These are phyloP conservation scores for Chytriomyces hyalinus DNA, from an alignment of 192 early-diverging fungal genomes.

Conservation along the genomic window DNA sequence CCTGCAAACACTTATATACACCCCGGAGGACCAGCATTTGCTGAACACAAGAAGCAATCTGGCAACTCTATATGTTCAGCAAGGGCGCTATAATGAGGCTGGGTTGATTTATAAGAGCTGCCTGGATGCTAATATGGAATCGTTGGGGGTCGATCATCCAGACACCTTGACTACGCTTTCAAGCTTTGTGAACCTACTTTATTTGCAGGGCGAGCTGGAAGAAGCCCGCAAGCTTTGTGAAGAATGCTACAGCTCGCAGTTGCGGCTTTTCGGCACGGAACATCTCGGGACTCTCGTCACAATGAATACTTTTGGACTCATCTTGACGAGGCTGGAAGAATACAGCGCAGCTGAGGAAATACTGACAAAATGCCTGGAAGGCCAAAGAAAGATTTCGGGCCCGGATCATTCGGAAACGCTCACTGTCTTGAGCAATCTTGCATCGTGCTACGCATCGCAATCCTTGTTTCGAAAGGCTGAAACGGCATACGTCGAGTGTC, in stretches of 20 bases:
- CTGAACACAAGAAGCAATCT: background rate
- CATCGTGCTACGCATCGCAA: background rate
- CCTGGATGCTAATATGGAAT: constrained; percentile 12
- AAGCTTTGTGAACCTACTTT: background rate
- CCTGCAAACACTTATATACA: background rate
- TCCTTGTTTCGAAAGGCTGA: constrained; percentile 1
- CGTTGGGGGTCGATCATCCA: background rate
- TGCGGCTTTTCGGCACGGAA: background rate
- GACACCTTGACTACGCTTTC: background rate
- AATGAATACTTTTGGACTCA: background rate
- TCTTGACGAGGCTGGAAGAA: background rate
- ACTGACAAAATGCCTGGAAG: constrained; percentile 27
- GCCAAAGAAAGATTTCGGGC: constrained; percentile 2
- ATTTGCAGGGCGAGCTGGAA: background rate
- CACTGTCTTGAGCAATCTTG: constrained; percentile 12
- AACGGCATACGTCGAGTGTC: background rate
- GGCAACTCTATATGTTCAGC: constrained; percentile 2
- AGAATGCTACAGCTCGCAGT: background rate
- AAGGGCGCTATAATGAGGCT: constrained; percentile 34
- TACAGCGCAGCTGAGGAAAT: constrained; percentile 22
- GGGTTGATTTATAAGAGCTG: background rate
- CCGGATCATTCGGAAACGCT: constrained; percentile 35
- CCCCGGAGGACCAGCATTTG: background rate
- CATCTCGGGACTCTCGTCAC: background rate
- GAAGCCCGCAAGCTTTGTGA: background rate